Evolutionary conservation across 1,284 basidiomycete genomes (phyloP).

Genomic region (Coniferiporia weirii): DNA sequence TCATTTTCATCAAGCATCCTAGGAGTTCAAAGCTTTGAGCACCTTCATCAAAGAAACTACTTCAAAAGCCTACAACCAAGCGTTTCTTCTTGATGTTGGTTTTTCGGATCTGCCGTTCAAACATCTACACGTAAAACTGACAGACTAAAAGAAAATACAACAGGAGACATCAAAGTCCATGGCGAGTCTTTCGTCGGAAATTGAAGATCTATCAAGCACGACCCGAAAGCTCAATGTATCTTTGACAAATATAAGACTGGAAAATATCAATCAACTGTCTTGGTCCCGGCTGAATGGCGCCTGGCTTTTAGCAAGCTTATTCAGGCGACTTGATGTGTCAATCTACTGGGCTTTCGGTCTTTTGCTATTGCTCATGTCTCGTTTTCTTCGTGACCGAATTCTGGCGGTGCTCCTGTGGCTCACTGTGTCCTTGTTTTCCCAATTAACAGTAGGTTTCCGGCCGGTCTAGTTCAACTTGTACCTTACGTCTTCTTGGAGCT

Average conservation of each 20-base stretch:
- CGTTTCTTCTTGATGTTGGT: constrained; percentile 4
- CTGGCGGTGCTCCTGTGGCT: not conserved
- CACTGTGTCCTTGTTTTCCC: not conserved
- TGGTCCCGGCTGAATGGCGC: not conserved
- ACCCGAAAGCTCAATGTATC: not conserved
- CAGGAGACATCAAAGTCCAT: constrained; percentile 4
- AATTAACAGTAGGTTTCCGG: not conserved
- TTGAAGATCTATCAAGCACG: not conserved
- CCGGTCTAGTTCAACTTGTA: not conserved
- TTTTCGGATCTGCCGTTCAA: not conserved
- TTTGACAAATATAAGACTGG: not conserved
- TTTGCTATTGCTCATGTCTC: constrained; percentile 2
- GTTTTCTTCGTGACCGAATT: constrained; percentile 1
- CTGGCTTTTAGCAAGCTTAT: not conserved
- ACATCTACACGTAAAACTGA: not conserved
- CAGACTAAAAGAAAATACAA: constrained; percentile 3
- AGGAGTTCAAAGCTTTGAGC: constrained; percentile 6
- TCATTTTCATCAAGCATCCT: not conserved
- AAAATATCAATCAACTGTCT: not conserved
- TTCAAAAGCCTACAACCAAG: constrained; percentile 10
- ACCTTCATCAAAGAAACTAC: constrained; percentile 8
- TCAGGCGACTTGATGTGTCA: not conserved
- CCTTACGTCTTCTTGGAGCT: not conserved
- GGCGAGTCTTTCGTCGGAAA: not conserved
- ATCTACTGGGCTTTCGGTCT: constrained; percentile 1